Evolutionary conservation across 2,329 filamentous ascomycete species (phyloP).

Genomic region (Fusarium succisae): DNA sequence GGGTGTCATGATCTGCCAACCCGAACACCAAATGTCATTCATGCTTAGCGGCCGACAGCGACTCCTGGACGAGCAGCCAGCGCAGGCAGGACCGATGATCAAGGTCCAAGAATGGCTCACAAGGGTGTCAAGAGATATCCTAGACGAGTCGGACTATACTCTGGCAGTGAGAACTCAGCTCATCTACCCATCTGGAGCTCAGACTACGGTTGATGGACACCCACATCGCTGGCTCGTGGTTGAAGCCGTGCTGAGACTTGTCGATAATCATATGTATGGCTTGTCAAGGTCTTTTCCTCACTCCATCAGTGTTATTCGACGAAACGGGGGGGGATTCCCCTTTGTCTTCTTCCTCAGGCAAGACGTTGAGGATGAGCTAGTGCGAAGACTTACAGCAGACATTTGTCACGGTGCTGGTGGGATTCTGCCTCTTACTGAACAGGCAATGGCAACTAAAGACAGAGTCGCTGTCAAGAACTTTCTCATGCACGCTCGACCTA

Average conservation of each 20-base stretch:
- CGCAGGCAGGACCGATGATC: conserved; percentile 60
- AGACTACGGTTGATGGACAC: conserved; percentile 62
- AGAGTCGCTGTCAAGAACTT: conserved; percentile 42
- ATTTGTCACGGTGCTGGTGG: conserved; percentile 35
- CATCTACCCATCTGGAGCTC: conserved; percentile 65
- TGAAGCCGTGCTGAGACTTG: conserved; percentile 54
- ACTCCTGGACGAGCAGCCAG: conserved; percentile 58
- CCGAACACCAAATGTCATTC: conserved; percentile 73
- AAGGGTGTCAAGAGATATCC: conserved; percentile 63
- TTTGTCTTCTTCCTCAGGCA: conserved; percentile 63
- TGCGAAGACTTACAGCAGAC: conserved; percentile 31
- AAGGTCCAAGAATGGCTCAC: conserved; percentile 62
- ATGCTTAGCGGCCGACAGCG: conserved; percentile 68
- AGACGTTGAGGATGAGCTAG: conserved; percentile 57
- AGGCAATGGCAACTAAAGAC: conserved; percentile 27
- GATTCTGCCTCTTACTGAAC: conserved; percentile 33
- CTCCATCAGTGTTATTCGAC: conserved; percentile 50
- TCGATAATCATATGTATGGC: conserved; percentile 51
- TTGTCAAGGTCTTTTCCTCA: conserved; percentile 48
- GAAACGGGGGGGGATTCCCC: conserved; percentile 48
- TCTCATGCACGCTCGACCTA: conserved; percentile 26
- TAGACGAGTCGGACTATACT: conserved; percentile 72
- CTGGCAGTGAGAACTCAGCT: conserved; percentile 65
- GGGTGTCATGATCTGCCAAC: conserved; percentile 68
- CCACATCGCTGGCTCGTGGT: conserved; percentile 61